Evolutionary conservation across 2,329 filamentous ascomycete genomes (phyloP).

Genomic region (Elsinoe ampelina): DNA sequence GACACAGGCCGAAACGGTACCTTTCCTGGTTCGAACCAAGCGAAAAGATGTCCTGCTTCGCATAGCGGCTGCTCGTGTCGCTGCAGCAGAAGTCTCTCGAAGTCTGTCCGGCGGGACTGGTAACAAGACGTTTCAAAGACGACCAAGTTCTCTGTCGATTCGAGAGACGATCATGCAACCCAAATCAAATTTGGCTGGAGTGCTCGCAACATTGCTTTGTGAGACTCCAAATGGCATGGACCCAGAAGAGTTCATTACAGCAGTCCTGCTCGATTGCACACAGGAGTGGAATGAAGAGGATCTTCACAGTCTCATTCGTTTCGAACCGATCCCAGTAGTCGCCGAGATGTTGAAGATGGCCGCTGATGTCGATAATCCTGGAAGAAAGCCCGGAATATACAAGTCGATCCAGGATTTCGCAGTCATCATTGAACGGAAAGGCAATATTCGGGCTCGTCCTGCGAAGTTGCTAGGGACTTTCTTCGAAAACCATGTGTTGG

Average conservation of each 20-base stretch:
- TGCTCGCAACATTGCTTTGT: conserved; percentile 49
- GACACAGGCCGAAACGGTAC: conserved; percentile 73
- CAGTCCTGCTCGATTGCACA: conserved; percentile 58
- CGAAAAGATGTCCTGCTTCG: conserved; percentile 69
- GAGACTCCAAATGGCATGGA: conserved; percentile 50
- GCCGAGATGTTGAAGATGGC: conserved; percentile 75
- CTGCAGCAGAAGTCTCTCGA: conserved; percentile 26
- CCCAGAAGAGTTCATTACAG: conserved; percentile 57
- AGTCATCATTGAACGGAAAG: conserved; percentile 39
- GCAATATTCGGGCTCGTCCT: conserved; percentile 35
- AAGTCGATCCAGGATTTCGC: conserved; percentile 42
- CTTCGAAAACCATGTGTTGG: conserved; percentile 73
- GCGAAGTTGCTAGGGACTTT: conserved; percentile 59
- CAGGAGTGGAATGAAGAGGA: conserved; percentile 57
- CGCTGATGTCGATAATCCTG: conserved; percentile 54
- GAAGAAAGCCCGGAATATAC: conserved; percentile 36
- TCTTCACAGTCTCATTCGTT: conserved; percentile 59
- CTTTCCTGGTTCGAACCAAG: conserved; percentile 73
- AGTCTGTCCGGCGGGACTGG: not conserved
- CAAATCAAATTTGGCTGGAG: conserved; percentile 46
- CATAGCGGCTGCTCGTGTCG: conserved; percentile 61
- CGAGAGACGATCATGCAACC: conserved; percentile 55
- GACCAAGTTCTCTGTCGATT: conserved; percentile 26
- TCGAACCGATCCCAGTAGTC: conserved; percentile 65
- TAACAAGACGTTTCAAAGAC: not conserved